Evolutionary conservation across 208 protist species (phyloP).

Genomic region (Trypanosoma lewisi): DNA sequence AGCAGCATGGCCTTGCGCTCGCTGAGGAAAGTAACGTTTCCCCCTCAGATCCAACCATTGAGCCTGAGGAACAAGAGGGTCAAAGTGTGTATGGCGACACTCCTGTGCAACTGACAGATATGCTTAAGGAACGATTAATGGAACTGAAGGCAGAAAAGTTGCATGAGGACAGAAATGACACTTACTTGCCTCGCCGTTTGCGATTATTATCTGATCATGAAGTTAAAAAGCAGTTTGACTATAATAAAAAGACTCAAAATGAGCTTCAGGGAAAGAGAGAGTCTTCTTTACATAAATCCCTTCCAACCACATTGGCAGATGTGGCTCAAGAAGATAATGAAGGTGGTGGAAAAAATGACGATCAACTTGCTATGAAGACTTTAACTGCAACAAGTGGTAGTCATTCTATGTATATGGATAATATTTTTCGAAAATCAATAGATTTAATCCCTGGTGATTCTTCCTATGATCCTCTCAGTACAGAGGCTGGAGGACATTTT

Average conservation of each 20-base stretch:
- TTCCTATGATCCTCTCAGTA: slow-evolving; percentile 19
- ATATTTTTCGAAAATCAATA: slow-evolving; percentile 13
- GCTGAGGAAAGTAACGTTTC: slow-evolving; percentile 58
- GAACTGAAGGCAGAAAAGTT: slow-evolving; percentile 81
- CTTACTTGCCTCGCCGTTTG: slow-evolving; percentile 65
- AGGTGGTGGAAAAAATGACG: background rate
- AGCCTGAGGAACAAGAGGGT: slow-evolving; percentile 30
- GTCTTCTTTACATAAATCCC: background rate
- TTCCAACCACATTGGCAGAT: slow-evolving; percentile 42
- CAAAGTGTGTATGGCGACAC: slow-evolving; percentile 68
- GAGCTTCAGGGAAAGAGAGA: background rate
- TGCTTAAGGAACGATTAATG: slow-evolving; percentile 86
- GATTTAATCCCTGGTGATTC: slow-evolving; percentile 27
- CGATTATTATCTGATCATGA: slow-evolving; percentile 35
- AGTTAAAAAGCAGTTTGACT: slow-evolving; percentile 17
- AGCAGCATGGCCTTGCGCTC: slow-evolving; percentile 51
- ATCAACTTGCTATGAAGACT: background rate
- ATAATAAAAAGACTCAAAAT: slow-evolving; percentile 1
- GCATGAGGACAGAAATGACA: slow-evolving; percentile 73
- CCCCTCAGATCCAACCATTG: slow-evolving; percentile 74
- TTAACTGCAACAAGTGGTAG: background rate
- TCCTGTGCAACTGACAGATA: slow-evolving; percentile 84
- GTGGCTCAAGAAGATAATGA: slow-evolving; percentile 21
- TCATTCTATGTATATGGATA: background rate
- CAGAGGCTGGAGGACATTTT: background rate